These are phyloP conservation scores for Pezicula neosporulosa DNA, from an alignment of 2,329 filamentous ascomycete species.

Conservation along the genomic window DNA sequence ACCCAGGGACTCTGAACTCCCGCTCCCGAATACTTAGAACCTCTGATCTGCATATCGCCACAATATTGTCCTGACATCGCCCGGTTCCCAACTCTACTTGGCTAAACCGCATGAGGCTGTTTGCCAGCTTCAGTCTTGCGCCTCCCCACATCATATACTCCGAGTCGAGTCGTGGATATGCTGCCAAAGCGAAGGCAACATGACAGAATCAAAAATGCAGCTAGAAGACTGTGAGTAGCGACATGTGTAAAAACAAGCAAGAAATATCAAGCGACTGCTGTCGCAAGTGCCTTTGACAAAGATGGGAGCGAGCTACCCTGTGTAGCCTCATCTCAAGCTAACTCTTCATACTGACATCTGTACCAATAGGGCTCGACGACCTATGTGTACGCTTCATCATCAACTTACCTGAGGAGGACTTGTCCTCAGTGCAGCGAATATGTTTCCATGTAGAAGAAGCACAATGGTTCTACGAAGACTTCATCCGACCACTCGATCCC, in stretches of 20 bases:
- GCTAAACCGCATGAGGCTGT: too few relatives aligned
- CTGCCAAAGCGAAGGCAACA: conserved; percentile 55
- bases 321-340: background rate
- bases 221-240: conserved; percentile 76
- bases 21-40: too few relatives aligned
- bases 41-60: too few relatives aligned
- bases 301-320: background rate
- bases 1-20: too few relatives aligned
- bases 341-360: conserved; percentile 12
- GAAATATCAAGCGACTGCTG: background rate
- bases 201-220: conserved; percentile 77
- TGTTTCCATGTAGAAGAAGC: conserved; percentile 99
- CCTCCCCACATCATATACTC: background rate
- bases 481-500: conserved; percentile 87
- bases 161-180: conserved; percentile 49
- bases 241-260: background rate
- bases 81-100: too few relatives aligned
- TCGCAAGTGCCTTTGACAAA: background rate
- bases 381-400: conserved; percentile 97
- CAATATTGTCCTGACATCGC: too few relatives aligned
- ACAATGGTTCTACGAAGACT: conserved; percentile 99
- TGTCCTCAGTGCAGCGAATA: conserved; percentile 85
- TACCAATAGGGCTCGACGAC: conserved; percentile 80
- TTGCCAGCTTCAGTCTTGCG: background rate
- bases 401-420: conserved; percentile 89